Evolutionary conservation across 2,329 filamentous ascomycete species (phyloP).

Genomic region (Simplicillium aogashimaense): DNA sequence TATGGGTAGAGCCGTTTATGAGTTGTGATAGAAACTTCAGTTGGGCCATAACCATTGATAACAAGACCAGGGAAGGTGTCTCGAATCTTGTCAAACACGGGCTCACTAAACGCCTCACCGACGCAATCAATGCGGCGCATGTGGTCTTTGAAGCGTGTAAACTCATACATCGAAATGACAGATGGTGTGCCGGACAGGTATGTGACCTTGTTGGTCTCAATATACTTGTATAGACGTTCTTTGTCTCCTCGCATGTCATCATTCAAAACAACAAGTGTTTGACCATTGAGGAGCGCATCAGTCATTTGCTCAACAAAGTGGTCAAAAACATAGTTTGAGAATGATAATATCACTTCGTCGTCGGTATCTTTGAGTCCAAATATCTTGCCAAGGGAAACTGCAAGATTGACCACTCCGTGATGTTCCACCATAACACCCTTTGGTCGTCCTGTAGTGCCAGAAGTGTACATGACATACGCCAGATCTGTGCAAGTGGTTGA

Average conservation of each 20-base stretch:
- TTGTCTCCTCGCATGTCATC: constrained; percentile 2
- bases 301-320: constrained; percentile 3
- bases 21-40: constrained; percentile 6
- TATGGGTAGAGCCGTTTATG: constrained; percentile 6
- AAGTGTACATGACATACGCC: neutral
- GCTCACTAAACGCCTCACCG: constrained; percentile 1
- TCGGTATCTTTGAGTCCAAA: constrained; percentile 1
- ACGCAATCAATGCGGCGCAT: constrained; percentile 1
- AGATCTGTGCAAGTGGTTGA: constrained; percentile 1
- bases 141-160: neutral
- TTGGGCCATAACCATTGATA: constrained; percentile 8
- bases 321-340: constrained; percentile 6
- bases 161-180: constrained; percentile 3
- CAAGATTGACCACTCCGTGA: constrained; percentile 1
- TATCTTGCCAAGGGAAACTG: neutral
- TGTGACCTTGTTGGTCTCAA: neutral
- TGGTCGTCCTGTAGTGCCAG: neutral
- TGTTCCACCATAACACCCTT: constrained; percentile 2
- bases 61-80: constrained; percentile 6
- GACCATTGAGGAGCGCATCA: neutral
- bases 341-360: constrained; percentile 1
- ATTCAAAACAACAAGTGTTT: neutral
- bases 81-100: constrained; percentile 6
- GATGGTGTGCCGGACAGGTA: constrained; percentile 3
- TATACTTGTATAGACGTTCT: constrained; percentile 1